A percentile compares a stretch with the other conserved stretches of the same genome.
Conservation (phyloP, 2,329 filamentous ascomycete species). For the Didymella glomerata region DNA sequence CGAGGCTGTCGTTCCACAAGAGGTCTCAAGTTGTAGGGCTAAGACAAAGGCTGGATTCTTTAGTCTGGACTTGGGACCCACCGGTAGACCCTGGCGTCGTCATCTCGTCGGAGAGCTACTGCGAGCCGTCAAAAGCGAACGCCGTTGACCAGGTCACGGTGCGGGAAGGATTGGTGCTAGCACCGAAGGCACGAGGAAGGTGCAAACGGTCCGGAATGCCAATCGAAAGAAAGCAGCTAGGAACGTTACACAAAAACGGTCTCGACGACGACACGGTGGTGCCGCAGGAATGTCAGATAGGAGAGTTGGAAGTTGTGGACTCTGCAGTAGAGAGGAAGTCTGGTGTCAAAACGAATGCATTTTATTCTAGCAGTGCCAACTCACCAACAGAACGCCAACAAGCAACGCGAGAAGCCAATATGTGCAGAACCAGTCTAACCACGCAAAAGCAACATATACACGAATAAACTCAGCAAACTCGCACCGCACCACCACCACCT, state of each 20-base stretch:
- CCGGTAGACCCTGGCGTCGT: neutral
- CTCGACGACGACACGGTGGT: slow-evolving; percentile 10
- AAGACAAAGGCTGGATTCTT: slow-evolving; percentile 3
- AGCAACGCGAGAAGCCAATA: slow-evolving; percentile 17
- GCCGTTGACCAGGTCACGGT: slow-evolving; percentile 17
- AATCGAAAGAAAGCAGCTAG: slow-evolving; percentile 9
- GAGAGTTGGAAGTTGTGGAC: neutral
- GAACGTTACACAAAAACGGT: slow-evolving; percentile 6
- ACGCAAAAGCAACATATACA: slow-evolving; percentile 18
- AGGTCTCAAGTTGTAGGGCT: neutral
- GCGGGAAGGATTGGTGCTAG: slow-evolving; percentile 18
- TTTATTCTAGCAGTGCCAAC: slow-evolving; percentile 1
- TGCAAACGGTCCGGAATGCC: slow-evolving; percentile 14
- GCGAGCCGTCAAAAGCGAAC: slow-evolving; percentile 1
- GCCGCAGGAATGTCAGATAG: slow-evolving; percentile 6
- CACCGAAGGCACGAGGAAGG: slow-evolving; percentile 7
- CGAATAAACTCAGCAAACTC: slow-evolving; percentile 12
- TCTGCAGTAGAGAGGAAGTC: neutral
- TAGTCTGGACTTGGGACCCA: neutral
- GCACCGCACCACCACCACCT: slow-evolving; percentile 12
- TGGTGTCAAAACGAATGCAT: slow-evolving; percentile 10
- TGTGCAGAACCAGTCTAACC: slow-evolving; percentile 18
- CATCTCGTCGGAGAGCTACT: neutral
- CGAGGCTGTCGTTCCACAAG: slow-evolving; percentile 16
- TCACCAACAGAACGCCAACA: slow-evolving; percentile 5